These are phyloP conservation scores for Chlamydomonas schloesseri DNA, from an alignment of 139 green algal species.

Conservation along the genomic window DNA sequence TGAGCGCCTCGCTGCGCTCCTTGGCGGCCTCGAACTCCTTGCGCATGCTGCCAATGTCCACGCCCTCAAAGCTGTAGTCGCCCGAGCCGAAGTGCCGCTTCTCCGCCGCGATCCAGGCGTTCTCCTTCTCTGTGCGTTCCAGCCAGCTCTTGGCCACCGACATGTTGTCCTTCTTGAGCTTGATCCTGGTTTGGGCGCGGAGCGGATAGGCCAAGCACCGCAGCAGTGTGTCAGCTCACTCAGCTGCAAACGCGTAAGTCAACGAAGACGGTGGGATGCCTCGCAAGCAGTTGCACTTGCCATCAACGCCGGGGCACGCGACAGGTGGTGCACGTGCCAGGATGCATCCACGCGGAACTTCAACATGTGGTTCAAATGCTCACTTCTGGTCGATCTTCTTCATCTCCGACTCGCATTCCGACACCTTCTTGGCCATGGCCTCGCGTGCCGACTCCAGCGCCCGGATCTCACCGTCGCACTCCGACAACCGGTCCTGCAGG, in stretches of 20 bases:
- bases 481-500: constrained; percentile 64
- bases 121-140: constrained; percentile 70
- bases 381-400: constrained; percentile 49
- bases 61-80: constrained; percentile 84
- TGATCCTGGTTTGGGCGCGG: too few relatives aligned
- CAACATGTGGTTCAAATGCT: neutral
- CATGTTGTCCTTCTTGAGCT: constrained; percentile 37
- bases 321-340: too few relatives aligned
- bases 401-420: constrained; percentile 47
- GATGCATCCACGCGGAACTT: too few relatives aligned
- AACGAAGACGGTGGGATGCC: too few relatives aligned
- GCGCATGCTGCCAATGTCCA: constrained; percentile 37
- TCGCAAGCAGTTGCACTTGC: too few relatives aligned
- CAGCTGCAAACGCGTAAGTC: too few relatives aligned
- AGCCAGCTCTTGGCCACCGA: constrained; percentile 35
- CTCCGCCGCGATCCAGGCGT: constrained; percentile 86
- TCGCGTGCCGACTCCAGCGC: constrained; percentile 54
- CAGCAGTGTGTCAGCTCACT: too few relatives aligned
- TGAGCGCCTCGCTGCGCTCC: constrained; percentile 39
- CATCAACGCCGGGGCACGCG: too few relatives aligned
- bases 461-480: constrained; percentile 87
- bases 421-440: constrained; percentile 13
- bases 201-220: too few relatives aligned
- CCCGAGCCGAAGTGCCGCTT: constrained; percentile 56
- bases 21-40: constrained; percentile 31